phyloP scores from a whole-genome alignment of 768 basidiomycete genomes.

The Agrocybe pediades region DNA sequence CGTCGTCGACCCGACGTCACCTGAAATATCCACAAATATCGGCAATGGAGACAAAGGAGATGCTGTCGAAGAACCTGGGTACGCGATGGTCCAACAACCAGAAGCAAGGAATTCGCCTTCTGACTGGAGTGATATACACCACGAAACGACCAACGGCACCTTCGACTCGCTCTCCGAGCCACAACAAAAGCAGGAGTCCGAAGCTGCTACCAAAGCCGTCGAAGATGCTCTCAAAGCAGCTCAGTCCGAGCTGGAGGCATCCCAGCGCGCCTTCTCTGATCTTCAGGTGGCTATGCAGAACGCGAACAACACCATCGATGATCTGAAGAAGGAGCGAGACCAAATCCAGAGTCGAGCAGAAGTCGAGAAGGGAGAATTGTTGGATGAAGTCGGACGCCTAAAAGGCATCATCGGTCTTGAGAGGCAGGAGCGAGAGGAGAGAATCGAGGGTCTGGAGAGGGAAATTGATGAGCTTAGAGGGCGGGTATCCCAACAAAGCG shows the following conservation, averaged over 20 bases:
- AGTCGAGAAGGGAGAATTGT: slow-evolving; percentile 11
- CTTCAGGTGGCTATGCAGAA: slow-evolving; percentile 3
- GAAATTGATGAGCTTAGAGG: slow-evolving; percentile 17
- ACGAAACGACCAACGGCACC: no score
- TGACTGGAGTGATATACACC: not conserved
- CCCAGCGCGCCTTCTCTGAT: slow-evolving; percentile 5
- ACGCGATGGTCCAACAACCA: slow-evolving; percentile 12
- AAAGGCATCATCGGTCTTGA: slow-evolving; percentile 16
- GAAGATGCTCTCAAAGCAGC: slow-evolving; percentile 3
- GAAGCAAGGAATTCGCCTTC: not conserved
- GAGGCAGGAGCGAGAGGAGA: slow-evolving; percentile 12
- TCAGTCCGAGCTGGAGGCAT: slow-evolving; percentile 11
- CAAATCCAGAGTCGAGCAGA: not conserved
- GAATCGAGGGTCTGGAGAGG: slow-evolving; percentile 22
- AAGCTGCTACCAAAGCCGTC: no score
- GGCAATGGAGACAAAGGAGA: not conserved
- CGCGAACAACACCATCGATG: slow-evolving; percentile 8
- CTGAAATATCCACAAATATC: no score
- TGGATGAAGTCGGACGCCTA: slow-evolving; percentile 16
- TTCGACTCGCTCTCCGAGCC: no score
- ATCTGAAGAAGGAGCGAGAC: slow-evolving; percentile 13
- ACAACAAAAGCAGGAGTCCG: no score
- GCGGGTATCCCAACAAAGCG: no score
- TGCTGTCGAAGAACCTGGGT: slow-evolving; percentile 9
- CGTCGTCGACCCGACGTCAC: not conserved